Base-by-base conservation (phyloP, 2,329 filamentous ascomycete species). In the Microdochium bolleyi region DNA sequence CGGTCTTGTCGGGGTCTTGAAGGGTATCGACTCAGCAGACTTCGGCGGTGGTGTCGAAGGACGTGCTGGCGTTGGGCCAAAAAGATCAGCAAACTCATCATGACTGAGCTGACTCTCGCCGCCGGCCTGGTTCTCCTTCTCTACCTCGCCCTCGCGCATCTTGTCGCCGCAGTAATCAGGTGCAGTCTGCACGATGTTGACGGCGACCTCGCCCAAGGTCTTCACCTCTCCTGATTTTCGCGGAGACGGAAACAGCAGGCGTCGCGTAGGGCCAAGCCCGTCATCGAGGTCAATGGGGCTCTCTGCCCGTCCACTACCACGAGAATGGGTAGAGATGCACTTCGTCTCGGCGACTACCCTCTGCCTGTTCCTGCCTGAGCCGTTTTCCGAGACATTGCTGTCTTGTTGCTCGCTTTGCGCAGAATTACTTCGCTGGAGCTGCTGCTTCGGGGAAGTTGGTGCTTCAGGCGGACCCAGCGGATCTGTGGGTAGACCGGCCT, bases 241-340 rank as follows among this genome's bases (percentile, higher is more conserved):
- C 2, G 88, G 88, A 0, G 87, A 91, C 1, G 89, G 87, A 62
- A 94, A 94, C 1, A 94, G 74, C 2, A 92, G 69, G 54, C 89
- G 78, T 55, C 87, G 78, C 1, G 87, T 91, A 51, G 65, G 70
- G 32, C 79, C 81, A 50, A 79, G 70, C 32, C 77, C 74, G 41
- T 79, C 73, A 32, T 77, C 75, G 5, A 80, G 58, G 25, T 75
- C 70, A 32, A 85, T 80, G 16, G 82, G 82, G 59, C 77, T 83
- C 49, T 78, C 70, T 16, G 73, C 76, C 27, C 78, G 81, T 48
- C 81, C 82, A 55, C 72, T 78, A 27, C 73, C 77, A 58, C 73
- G 68, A n/a, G 79, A 80, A 57, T 79, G 76, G n/a, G 73, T 74
- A 37, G 78, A 80, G 14, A 73, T 63, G 24, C 59, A 57, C 27